phyloP scores from a whole-genome alignment of 2,329 filamentous ascomycete species.

The Aphanoascus verrucosus region DNA sequence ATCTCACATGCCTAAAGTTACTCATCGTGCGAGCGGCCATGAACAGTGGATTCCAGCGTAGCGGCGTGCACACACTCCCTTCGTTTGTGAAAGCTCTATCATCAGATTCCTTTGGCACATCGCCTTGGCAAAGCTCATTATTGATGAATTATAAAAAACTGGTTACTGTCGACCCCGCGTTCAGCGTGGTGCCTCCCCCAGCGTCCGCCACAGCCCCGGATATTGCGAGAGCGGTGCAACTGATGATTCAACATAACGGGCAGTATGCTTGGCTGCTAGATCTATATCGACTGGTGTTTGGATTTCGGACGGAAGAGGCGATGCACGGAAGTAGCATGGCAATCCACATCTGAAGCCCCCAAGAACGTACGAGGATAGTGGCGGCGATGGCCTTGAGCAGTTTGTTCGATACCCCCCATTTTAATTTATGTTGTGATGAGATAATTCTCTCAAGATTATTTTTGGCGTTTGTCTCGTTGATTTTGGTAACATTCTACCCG shows the following conservation, averaged over 20 bases:
- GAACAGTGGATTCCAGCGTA: slow-evolving; percentile 67
- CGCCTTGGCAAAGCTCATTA: slow-evolving; percentile 58
- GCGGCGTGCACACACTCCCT: slow-evolving; percentile 49
- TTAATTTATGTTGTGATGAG: neutral
- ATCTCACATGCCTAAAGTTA: slow-evolving; percentile 65
- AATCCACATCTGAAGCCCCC: slow-evolving; percentile 22
- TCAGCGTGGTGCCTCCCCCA: slow-evolving; percentile 38
- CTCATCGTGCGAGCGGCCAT: slow-evolving; percentile 76
- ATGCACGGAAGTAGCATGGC: slow-evolving; percentile 52
- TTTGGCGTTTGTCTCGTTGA: neutral
- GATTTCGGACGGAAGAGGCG: slow-evolving; percentile 70
- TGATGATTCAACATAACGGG: slow-evolving; percentile 56
- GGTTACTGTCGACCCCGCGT: slow-evolving; percentile 60
- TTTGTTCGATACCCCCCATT: slow-evolving; percentile 3
- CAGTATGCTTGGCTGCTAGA: slow-evolving; percentile 74
- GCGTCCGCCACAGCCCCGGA: slow-evolving; percentile 50
- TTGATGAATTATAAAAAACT: slow-evolving; percentile 72
- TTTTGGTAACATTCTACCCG: too few species aligned
- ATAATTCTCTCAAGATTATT: neutral
- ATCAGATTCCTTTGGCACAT: slow-evolving; percentile 64
- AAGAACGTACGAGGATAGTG: neutral
- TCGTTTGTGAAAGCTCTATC: slow-evolving; percentile 67
- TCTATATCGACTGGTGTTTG: slow-evolving; percentile 73
- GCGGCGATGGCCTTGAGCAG: neutral
- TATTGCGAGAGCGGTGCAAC: slow-evolving; percentile 65